Conservation (phyloP, 441 rosid genomes). For the Erodium chrysanthum region DNA sequence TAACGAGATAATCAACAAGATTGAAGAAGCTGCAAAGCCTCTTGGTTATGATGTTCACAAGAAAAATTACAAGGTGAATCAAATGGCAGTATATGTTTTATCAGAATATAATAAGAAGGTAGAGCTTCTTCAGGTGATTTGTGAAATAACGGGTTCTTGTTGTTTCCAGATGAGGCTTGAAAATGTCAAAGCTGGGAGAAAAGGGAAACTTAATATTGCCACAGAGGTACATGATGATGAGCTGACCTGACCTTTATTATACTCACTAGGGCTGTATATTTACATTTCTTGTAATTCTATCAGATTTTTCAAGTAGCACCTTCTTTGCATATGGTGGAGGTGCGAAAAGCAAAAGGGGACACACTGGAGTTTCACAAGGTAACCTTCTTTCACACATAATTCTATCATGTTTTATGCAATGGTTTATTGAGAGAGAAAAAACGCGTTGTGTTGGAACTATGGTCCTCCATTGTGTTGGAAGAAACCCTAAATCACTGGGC, state of each 20-base stretch:
- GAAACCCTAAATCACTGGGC: too few species aligned
- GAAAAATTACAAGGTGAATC: slow-evolving; percentile 81
- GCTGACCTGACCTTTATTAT: slow-evolving; percentile 6
- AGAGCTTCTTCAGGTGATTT: not conserved
- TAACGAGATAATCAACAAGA: slow-evolving; percentile 69
- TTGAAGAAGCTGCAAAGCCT: slow-evolving; percentile 91
- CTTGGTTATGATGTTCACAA: slow-evolving; percentile 92
- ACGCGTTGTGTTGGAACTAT: too few species aligned
- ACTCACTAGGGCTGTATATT: not conserved
- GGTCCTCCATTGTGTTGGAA: too few species aligned
- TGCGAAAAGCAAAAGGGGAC: slow-evolving; percentile 89
- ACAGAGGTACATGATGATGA: slow-evolving; percentile 49
- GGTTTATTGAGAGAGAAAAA: not conserved
- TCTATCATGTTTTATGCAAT: not conserved
- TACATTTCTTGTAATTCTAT: slow-evolving; percentile 8
- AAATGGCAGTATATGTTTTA: not conserved
- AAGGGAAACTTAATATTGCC: slow-evolving; percentile 78
- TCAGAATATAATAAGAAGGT: not conserved
- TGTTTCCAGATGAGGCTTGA: slow-evolving; percentile 70
- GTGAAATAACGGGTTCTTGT: slow-evolving; percentile 1
- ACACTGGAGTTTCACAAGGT: slow-evolving; percentile 93
- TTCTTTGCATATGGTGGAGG: slow-evolving; percentile 84
- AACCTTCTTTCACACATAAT: slow-evolving; percentile 1
- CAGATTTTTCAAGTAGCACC: slow-evolving; percentile 94
- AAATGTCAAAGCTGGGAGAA: slow-evolving; percentile 80